Evolutionary conservation across 1,284 basidiomycete genomes (phyloP).

Genomic region (Papiliotrema fonsecae): DNA sequence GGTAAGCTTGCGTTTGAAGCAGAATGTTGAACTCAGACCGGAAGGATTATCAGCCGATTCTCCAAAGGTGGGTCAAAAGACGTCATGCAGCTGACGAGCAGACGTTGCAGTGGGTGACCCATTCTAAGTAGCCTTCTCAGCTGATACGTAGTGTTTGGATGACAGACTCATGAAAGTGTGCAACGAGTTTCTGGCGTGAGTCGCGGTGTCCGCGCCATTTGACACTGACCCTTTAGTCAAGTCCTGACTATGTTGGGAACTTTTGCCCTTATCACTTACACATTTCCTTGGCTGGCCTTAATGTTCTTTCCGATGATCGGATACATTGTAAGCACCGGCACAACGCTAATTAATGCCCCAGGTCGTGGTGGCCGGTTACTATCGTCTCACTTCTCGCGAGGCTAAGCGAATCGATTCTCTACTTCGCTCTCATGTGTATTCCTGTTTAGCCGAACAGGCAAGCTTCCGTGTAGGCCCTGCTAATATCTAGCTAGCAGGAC

Average conservation of each 20-base stretch:
- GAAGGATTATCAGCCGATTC: constrained; percentile 60
- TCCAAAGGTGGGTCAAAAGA: constrained; percentile 50
- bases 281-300: constrained; percentile 27
- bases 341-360: constrained; percentile 5
- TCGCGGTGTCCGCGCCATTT: too few species aligned
- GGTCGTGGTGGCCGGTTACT: constrained; percentile 27
- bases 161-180: too few species aligned
- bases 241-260: constrained; percentile 22
- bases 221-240: too few species aligned
- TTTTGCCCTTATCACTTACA: constrained; percentile 30
- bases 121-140: constrained; percentile 7
- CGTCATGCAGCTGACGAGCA: not conserved
- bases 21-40: constrained; percentile 33
- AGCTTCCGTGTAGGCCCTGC: not conserved
- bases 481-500: constrained; percentile 23
- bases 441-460: constrained; percentile 37
- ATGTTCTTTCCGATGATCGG: constrained; percentile 27
- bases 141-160: not conserved
- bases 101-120: constrained; percentile 23
- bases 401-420: constrained; percentile 38
- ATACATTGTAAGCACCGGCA: constrained; percentile 21
- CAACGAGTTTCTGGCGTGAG: too few species aligned
- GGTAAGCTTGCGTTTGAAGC: constrained; percentile 4
- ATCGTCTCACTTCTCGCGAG: constrained; percentile 34
- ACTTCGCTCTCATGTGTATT: constrained; percentile 33